Evolutionary conservation across 768 basidiomycete species (phyloP), one percentile per base, ranked within the genome.

Genomic region (Pisolithus tinctorius): DNA sequence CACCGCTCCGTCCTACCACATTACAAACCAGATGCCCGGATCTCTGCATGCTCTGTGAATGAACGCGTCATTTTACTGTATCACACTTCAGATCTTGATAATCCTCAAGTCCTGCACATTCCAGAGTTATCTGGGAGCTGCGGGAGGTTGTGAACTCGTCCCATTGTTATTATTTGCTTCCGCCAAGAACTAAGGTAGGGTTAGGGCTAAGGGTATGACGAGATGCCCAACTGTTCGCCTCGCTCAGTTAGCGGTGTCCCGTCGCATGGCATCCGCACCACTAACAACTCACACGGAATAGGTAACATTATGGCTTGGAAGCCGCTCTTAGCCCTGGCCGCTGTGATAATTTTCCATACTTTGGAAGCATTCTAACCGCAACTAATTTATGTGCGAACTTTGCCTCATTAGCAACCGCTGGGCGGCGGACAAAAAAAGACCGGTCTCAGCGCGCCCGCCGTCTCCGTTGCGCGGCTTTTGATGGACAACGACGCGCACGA

Each of bases 121-220:
- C 34, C 11, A 34, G 34, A 34, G 34, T 34, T 34, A 34, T 34
- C 34, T 34, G 13, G 11, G 13, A 14, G 11, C 4, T 14, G 11
- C 7, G 27, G 13, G 34, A 11, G 5, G 11, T 13, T 14, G 11
- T 29, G 27, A 29, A 29, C 27, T 34, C 34, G 34, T 34, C 2
- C 31, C 34, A 34, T 20, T 20, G 20, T 20, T 20, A 20, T 14
- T 34, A 27, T 31, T 34, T 49, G 47, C 23, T 47, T 34, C 34
- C 34, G 34, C 34, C 38, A 47, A 48, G 42, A 47, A 11, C 58
- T 54, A 60, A 36, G 50, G 47, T 61, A 55, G 58, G 65, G 63
- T 64, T 66, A 66, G 65, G 66, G 65, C 60, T 43, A 10, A 68
- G 65, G 65, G 56, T 45, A 55, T 43, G 29, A 38, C 44, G 17